phyloP scores from a whole-genome alignment of 768 basidiomycete genomes.

The Agrocybe pediades region DNA sequence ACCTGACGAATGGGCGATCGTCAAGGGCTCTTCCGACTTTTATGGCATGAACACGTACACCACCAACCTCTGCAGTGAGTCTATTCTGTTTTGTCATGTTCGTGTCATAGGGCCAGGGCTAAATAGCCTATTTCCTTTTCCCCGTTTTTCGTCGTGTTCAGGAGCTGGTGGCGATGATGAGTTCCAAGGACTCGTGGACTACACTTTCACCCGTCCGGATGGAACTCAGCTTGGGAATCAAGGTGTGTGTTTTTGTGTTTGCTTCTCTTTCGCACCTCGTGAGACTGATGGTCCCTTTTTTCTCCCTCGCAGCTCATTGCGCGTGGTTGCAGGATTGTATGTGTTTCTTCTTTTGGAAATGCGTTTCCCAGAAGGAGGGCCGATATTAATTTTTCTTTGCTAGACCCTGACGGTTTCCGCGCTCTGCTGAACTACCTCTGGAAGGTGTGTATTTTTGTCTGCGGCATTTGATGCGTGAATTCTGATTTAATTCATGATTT shows the following conservation, averaged over 20 bases:
- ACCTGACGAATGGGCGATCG: conserved; percentile 53
- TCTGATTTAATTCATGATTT: conserved; percentile 30
- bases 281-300: conserved; percentile 4
- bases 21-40: conserved; percentile 69
- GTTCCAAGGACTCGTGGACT: conserved; percentile 61
- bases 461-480: background rate
- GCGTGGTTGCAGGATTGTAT: conserved; percentile 68
- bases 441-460: conserved; percentile 44
- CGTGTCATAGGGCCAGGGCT: background rate
- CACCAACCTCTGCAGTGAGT: conserved; percentile 60
- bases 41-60: conserved; percentile 78
- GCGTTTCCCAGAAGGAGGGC: background rate
- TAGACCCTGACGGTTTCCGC: conserved; percentile 72
- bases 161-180: conserved; percentile 64
- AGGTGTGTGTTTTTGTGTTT: conserved; percentile 35
- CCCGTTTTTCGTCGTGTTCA: conserved; percentile 20
- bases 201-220: conserved; percentile 64
- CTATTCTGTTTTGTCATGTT: background rate
- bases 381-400: background rate
- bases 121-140: background rate
- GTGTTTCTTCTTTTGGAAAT: conserved; percentile 20
- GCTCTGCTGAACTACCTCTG: conserved; percentile 67
- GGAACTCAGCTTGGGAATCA: conserved; percentile 65
- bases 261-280: background rate
- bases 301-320: conserved; percentile 50